These are phyloP conservation scores for Adansonia gregorii DNA, from an alignment of 441 rosid genomes.

Conservation along the genomic window DNA sequence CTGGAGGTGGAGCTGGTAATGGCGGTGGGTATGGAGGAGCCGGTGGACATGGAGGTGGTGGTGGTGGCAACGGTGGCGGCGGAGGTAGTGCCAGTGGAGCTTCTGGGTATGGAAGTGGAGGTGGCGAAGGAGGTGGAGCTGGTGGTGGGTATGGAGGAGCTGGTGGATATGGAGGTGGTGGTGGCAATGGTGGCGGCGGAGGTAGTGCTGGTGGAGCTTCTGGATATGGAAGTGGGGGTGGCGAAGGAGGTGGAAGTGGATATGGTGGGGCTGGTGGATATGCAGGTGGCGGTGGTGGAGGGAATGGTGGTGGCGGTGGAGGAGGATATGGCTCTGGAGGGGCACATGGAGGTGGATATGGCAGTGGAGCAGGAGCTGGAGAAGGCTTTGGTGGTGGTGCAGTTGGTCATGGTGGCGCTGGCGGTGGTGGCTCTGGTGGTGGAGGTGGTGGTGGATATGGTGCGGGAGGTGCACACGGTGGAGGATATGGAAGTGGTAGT, in stretches of 20 bases:
- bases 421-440: not conserved
- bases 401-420: not conserved
- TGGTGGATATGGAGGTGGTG: conserved; percentile 17
- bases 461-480: not conserved
- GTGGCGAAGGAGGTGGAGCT: conserved; percentile 1
- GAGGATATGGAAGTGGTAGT: not conserved
- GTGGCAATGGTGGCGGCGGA: conserved; percentile 28
- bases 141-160: conserved; percentile 38
- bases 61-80: not conserved
- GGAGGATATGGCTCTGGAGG: not conserved
- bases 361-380: not conserved
- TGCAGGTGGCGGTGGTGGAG: conserved; percentile 36
- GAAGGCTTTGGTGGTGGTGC: conserved; percentile 6
- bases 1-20: not conserved
- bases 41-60: conserved; percentile 32
- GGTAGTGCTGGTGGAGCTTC: conserved; percentile 20
- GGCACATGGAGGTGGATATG: conserved; percentile 18
- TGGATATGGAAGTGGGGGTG: conserved; percentile 15
- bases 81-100: conserved; percentile 13
- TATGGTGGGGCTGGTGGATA: conserved; percentile 16
- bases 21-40: conserved; percentile 36
- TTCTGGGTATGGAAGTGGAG: not conserved
- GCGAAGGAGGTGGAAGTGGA: not conserved
- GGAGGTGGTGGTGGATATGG: conserved; percentile 6
- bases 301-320: not conserved